Conservation (phyloP, 345 rosid species). For the Syzygium jambos region DNA sequence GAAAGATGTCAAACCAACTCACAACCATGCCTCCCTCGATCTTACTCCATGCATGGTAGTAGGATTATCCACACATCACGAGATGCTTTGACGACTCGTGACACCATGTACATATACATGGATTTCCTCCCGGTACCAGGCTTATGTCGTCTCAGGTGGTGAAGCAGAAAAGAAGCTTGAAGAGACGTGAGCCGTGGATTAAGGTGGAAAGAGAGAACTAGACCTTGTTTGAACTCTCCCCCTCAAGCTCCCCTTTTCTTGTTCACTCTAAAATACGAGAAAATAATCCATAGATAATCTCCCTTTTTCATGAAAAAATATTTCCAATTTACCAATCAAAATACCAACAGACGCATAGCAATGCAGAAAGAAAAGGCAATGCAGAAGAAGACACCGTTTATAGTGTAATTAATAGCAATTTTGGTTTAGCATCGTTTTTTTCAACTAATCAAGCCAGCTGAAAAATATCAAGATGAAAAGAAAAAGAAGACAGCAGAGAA, state of each 20-base stretch:
- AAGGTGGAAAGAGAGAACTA: not conserved
- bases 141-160: not conserved
- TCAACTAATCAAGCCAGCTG: not conserved
- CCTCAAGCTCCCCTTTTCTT: slow-evolving; percentile 1
- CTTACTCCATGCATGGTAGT: not conserved
- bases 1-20: not conserved
- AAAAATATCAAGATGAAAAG: not conserved
- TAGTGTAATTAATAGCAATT: not conserved
- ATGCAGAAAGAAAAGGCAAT: not conserved
- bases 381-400: not conserved
- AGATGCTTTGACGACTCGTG: not conserved
- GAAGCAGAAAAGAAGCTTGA: not conserved
- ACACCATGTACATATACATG: not conserved
- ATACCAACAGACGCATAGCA: not conserved
- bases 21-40: not conserved
- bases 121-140: not conserved
- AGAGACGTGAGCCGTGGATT: not conserved
- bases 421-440: not conserved
- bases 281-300: not conserved
- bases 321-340: not conserved
- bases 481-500: not conserved
- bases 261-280: not conserved
- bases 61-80: not conserved
- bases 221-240: slow-evolving; percentile 6
- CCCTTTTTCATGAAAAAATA: not conserved